These are phyloP conservation scores for Boletus rubroflammeus DNA, from an alignment of 768 basidiomycete genomes.

Conservation along the genomic window DNA sequence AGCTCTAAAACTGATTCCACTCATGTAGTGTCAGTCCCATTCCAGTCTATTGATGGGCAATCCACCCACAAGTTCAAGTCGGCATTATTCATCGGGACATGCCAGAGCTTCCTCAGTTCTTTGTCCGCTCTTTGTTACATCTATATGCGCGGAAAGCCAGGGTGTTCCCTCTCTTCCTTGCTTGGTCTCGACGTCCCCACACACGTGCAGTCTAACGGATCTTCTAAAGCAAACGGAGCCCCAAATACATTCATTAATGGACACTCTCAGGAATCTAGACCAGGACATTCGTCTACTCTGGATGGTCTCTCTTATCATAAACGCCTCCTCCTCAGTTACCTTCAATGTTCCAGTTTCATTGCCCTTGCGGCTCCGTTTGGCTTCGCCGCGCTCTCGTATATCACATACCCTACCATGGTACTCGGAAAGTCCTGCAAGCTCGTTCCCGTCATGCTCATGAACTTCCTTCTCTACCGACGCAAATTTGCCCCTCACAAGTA, in stretches of 20 bases:
- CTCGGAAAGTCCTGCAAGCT: slow-evolving; percentile 99
- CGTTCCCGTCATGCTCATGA: slow-evolving; percentile 98
- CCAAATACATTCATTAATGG: slow-evolving; percentile 32
- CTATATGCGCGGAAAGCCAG: slow-evolving; percentile 52
- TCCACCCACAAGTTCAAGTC: slow-evolving; percentile 77
- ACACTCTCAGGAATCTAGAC: slow-evolving; percentile 18
- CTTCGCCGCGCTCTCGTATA: slow-evolving; percentile 90
- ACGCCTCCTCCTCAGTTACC: slow-evolving; percentile 65
- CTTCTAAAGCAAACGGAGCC: slow-evolving; percentile 26
- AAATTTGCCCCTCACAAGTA: slow-evolving; percentile 94
- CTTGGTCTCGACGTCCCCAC: slow-evolving; percentile 54
- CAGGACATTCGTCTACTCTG: slow-evolving; percentile 27
- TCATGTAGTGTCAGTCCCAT: slow-evolving; percentile 74
- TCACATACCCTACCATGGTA: slow-evolving; percentile 98
- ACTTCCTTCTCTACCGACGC: slow-evolving; percentile 90
- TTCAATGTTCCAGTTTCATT: slow-evolving; percentile 84
- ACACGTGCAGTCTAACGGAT: slow-evolving; percentile 15
- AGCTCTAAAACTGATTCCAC: background rate
- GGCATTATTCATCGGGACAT: slow-evolving; percentile 79
- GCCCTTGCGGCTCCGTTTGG: slow-evolving; percentile 93
- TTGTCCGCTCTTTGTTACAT: slow-evolving; percentile 78
- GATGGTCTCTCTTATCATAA: slow-evolving; percentile 36
- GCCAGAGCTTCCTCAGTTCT: slow-evolving; percentile 76
- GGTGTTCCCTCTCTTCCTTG: slow-evolving; percentile 49
- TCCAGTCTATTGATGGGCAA: slow-evolving; percentile 61